Conservation (phyloP, 2,329 filamentous ascomycete species). For the Pseudogymnoascus sp. region DNA sequence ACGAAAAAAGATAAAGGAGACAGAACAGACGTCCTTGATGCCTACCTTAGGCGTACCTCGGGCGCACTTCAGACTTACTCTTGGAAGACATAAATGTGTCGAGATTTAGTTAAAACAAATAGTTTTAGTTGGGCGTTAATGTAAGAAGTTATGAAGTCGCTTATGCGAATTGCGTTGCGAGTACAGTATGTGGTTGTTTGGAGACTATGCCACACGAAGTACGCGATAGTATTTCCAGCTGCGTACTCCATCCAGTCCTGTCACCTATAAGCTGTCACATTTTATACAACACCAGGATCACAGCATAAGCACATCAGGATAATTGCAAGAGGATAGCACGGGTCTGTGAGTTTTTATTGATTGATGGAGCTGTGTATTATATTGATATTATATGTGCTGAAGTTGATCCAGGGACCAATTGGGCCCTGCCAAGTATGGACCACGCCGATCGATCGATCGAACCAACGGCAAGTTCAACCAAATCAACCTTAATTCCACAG, state of each 20-base stretch:
- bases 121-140: background rate
- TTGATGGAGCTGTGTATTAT: background rate
- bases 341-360: background rate
- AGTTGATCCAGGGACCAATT: background rate
- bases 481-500: background rate
- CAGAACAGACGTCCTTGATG: background rate
- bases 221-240: background rate
- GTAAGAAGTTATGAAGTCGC: background rate
- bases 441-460: background rate
- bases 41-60: background rate
- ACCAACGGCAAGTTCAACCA: background rate
- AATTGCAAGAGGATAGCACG: background rate
- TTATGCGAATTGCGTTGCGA: background rate
- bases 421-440: background rate
- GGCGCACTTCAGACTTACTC: background rate
- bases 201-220: no score
- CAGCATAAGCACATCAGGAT: background rate
- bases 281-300: background rate
- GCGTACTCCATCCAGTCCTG: background rate
- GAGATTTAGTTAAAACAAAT: background rate
- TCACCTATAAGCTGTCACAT: background rate
- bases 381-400: background rate
- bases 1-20: background rate
- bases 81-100: background rate
- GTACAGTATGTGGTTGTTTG: background rate